Evolutionary conservation across 1,284 basidiomycete species (phyloP).

Genomic region (Moesziomyces sp.): DNA sequence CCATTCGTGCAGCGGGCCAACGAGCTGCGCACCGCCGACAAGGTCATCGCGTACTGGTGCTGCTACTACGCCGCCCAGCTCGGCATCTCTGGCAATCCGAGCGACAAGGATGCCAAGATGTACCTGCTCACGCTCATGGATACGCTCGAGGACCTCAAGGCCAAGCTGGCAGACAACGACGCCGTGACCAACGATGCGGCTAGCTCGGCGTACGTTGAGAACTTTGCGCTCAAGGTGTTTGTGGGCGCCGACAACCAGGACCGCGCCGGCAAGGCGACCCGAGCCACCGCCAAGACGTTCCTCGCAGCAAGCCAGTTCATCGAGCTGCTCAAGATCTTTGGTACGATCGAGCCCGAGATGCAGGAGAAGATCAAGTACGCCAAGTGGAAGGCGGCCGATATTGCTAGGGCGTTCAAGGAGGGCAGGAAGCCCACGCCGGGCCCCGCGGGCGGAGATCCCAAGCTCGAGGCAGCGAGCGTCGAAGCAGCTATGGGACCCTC

Average conservation of each 20-base stretch:
- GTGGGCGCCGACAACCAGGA: constrained; percentile 90
- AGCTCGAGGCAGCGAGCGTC: constrained; percentile 29
- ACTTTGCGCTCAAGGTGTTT: constrained; percentile 91
- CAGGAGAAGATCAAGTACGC: constrained; percentile 84
- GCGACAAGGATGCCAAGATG: constrained; percentile 72
- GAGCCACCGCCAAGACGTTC: constrained; percentile 86
- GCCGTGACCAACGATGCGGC: constrained; percentile 84
- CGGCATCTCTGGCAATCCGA: constrained; percentile 78
- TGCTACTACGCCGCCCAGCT: constrained; percentile 87
- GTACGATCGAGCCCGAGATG: constrained; percentile 69
- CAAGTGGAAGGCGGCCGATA: constrained; percentile 92
- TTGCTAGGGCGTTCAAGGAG: constrained; percentile 87
- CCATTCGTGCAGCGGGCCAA: constrained; percentile 89
- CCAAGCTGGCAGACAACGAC: constrained; percentile 78
- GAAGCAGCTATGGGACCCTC: constrained; percentile 30
- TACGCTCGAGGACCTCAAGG: constrained; percentile 83
- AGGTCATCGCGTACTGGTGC: constrained; percentile 95
- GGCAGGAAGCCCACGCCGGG: constrained; percentile 66
- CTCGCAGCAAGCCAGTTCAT: constrained; percentile 87
- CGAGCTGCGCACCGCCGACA: constrained; percentile 83
- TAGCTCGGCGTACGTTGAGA: constrained; percentile 88
- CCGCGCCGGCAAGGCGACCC: constrained; percentile 78
- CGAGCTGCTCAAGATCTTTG: constrained; percentile 82
- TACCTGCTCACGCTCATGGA: constrained; percentile 81
- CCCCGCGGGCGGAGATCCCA: constrained; percentile 49